Evolutionary conservation across 208 protist genomes (phyloP), one percentile per base, ranked within the genome.

Genomic region (Herpetomonas samuelpessoai): DNA sequence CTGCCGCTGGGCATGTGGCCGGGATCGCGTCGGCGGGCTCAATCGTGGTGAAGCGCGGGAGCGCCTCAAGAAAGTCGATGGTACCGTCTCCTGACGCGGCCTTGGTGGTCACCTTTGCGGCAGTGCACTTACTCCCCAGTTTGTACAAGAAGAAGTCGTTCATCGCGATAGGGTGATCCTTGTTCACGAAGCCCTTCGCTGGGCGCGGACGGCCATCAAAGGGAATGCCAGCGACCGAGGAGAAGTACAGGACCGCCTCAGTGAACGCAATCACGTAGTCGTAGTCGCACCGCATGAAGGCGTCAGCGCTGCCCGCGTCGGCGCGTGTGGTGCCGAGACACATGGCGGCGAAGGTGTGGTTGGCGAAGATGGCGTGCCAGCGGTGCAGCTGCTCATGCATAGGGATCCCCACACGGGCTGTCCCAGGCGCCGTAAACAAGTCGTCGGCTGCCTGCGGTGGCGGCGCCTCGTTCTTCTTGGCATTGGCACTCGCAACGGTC

Each of bases 271-370:
- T 68, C 59, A 79, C 81, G 63, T 90, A 92, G 53, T 86, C 79
- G 63, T 83, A 90, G 58, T 95, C 88, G 50, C 81, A 85, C 1
- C 76, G 76, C 3, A 51, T 69, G 60, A 95, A 95, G 2, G 52
- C 48, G 28, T 70, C 68, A 2, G 79, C 83, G 26, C 79, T 83
- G 46, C 85, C 85, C 6, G 88, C 88, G 49, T 95, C 88, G 19
- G 68, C 74, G 16, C 81, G 77, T 16, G 88, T 95, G 7, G 88
- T 95, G 39, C 88, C 88, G 49, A 95, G 70, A 39, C 77, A 85
- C 80, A 88, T 88, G 19, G 80, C 82, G 19, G 59, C 71, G 65
- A 79, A 90, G 25, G 52, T 70, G 68, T 90, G 82, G 4, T 80
- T 77, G 26, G 67, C 35, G 52, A 92, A 92, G 41, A 89, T 48